Conservation (phyloP, 371 early-diverging fungal species). For the Mucor indicus region DNA sequence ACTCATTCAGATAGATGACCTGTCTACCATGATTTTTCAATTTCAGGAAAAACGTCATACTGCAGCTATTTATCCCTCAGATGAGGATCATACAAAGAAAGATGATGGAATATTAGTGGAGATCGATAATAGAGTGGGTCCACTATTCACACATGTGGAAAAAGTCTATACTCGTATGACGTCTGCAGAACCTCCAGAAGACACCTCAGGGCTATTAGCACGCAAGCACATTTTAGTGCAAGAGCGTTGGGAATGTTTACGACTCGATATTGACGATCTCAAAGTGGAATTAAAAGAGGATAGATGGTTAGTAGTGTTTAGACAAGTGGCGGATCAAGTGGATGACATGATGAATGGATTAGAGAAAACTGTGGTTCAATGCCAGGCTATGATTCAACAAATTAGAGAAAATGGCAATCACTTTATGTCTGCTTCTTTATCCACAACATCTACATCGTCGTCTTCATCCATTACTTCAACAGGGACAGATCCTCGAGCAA, state of each 20-base stretch:
- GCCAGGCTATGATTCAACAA: slow-evolving; percentile 42
- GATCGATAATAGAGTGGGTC: slow-evolving; percentile 54
- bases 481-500: slow-evolving; percentile 14
- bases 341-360: slow-evolving; percentile 61
- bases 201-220: slow-evolving; percentile 31
- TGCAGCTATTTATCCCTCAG: background rate
- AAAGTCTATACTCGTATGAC: slow-evolving; percentile 46
- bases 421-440: background rate
- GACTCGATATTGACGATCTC: slow-evolving; percentile 46
- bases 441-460: slow-evolving; percentile 6
- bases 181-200: slow-evolving; percentile 26
- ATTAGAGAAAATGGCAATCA: slow-evolving; percentile 21
- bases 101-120: slow-evolving; percentile 46
- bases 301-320: slow-evolving; percentile 57
- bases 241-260: slow-evolving; percentile 48
- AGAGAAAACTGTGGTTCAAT: slow-evolving; percentile 21
- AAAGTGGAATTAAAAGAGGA: slow-evolving; percentile 60
- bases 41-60: slow-evolving; percentile 37
- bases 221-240: slow-evolving; percentile 36
- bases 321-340: slow-evolving; percentile 56
- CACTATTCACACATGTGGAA: slow-evolving; percentile 49
- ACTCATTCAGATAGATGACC: slow-evolving; percentile 31
- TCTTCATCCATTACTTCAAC: slow-evolving; percentile 6
- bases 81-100: slow-evolving; percentile 5
- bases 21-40: slow-evolving; percentile 42